phyloP scores from a whole-genome alignment of 1,284 basidiomycete species.

The Cutaneotrichosporon sp. region DNA sequence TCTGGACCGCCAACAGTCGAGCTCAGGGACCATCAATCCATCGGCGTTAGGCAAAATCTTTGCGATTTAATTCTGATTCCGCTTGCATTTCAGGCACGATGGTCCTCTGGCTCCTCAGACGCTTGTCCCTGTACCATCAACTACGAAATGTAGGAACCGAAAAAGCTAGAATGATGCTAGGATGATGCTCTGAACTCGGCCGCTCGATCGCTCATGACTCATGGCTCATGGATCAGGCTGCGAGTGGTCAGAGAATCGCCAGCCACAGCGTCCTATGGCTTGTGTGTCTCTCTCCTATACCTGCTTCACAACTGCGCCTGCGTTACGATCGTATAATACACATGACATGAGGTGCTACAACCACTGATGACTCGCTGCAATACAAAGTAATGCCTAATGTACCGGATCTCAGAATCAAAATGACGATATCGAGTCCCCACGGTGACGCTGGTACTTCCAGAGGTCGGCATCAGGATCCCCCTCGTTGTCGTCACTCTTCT shows the following conservation, averaged over 20 bases:
- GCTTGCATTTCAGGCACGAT: neutral
- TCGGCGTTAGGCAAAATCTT: neutral
- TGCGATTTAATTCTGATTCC: slow-evolving; percentile 1
- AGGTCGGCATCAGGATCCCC: neutral
- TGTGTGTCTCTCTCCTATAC: neutral
- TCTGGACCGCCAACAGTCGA: neutral
- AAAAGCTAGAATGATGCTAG: too few species aligned
- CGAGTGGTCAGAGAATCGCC: too few species aligned
- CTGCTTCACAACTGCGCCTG: neutral
- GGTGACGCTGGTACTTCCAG: neutral
- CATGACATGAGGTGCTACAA: neutral
- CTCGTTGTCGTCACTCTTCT: neutral
- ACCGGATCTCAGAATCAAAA: neutral
- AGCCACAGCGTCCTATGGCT: too few species aligned
- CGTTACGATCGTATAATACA: neutral
- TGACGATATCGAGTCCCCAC: slow-evolving; percentile 2
- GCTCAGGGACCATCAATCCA: neutral
- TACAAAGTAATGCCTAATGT: neutral
- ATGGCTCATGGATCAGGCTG: too few species aligned
- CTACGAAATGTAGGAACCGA: too few species aligned
- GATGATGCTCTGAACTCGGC: too few species aligned
- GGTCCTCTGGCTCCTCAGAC: neutral
- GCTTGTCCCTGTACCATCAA: too few species aligned
- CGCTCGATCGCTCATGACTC: too few species aligned
- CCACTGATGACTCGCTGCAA: neutral